These are phyloP conservation scores for Vanrija sp. DNA, from an alignment of 1,284 basidiomycete species.

Conservation along the genomic window DNA sequence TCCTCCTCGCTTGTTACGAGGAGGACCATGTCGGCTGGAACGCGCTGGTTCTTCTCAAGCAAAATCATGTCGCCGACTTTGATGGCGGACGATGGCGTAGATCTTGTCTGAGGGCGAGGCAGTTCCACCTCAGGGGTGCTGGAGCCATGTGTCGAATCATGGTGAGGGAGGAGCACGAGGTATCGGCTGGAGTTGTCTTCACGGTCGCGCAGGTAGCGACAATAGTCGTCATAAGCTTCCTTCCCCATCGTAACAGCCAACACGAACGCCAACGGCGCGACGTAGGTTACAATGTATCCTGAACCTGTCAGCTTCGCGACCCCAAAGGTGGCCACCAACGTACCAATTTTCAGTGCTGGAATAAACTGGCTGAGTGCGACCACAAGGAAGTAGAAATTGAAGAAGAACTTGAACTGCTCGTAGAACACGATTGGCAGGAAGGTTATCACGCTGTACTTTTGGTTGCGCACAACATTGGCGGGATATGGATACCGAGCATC, in stretches of 20 bases:
- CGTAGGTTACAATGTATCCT: constrained; percentile 95
- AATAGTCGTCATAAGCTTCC: constrained; percentile 97
- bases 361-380: constrained; percentile 96
- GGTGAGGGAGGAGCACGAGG: constrained; percentile 63
- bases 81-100: constrained; percentile 81
- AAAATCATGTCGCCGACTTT: constrained; percentile 88
- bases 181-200: constrained; percentile 95
- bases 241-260: constrained; percentile 95
- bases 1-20: constrained; percentile 72
- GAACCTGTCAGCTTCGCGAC: constrained; percentile 6
- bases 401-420: constrained; percentile 99
- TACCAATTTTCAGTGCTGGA: constrained; percentile 91
- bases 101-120: constrained; percentile 51
- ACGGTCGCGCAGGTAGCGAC: constrained; percentile 80
- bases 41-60: constrained; percentile 94
- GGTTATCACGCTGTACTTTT: constrained; percentile 93
- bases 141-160: constrained; percentile 15
- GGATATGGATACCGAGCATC: constrained; percentile 46
- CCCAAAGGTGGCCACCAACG: constrained; percentile 27
- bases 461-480: constrained; percentile 88
- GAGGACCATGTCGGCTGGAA: constrained; percentile 91
- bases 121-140: constrained; percentile 39
- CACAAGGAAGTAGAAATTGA: constrained; percentile 97
- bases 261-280: constrained; percentile 94
- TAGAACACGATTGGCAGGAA: constrained; percentile 97